Percentiles rank a stretch among this genome's conserved stretches.
Evolutionary conservation across 306 rosid species (phyloP).

Genomic region (Senna siamea): DNA sequence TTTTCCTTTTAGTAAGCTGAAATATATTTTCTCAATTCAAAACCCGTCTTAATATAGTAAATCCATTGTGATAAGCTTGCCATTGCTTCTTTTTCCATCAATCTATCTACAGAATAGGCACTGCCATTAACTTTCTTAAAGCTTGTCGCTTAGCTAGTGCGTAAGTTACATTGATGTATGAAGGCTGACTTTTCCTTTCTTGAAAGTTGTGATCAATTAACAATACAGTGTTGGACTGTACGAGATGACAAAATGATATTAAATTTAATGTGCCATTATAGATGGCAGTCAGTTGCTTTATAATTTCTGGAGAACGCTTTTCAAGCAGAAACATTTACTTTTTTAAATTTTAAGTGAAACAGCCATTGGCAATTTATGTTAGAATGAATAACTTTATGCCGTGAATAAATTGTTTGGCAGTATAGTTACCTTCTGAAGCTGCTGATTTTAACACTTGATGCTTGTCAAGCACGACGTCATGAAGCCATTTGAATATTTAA

Average conservation of each 20-base stretch:
- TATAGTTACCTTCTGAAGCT: conserved; percentile 18
- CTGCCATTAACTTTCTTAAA: neutral
- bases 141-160: neutral
- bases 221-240: conserved; percentile 25
- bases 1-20: neutral
- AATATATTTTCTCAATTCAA: neutral
- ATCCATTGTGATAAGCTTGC: conserved; percentile 7
- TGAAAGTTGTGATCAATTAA: conserved; percentile 21
- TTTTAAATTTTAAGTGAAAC: neutral
- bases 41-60: neutral
- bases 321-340: neutral
- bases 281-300: neutral
- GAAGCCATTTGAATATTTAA: conserved; percentile 15
- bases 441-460: neutral
- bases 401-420: conserved; percentile 10
- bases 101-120: neutral
- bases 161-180: conserved; percentile 5
- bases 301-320: conserved; percentile 27
- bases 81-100: neutral
- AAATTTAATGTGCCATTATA: conserved; percentile 19
- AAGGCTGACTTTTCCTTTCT: neutral
- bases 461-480: too few species aligned
- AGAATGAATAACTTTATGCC: neutral
- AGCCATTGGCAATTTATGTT: neutral
- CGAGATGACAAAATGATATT: neutral